Base-by-base conservation (phyloP, 192 early-diverging fungal species). In the Entomortierella lignicola region DNA sequence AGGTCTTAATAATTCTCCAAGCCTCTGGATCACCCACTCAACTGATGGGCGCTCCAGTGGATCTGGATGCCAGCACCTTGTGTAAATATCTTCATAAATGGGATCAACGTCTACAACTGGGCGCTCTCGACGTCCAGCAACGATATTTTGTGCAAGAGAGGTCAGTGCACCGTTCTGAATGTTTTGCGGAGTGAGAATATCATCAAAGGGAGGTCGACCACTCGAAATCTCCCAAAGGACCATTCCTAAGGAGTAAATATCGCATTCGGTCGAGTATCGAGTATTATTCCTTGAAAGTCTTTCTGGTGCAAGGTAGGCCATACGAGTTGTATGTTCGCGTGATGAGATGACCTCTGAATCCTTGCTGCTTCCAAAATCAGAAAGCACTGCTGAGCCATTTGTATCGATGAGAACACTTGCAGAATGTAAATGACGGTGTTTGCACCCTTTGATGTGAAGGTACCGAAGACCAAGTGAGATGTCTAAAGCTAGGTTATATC, bases 401-500 rank as follows among this genome's bases (percentile, higher is more conserved):
- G 63, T 55, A 43, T 79, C 75, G 63, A 79, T 70, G 39, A 79
- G 56, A 56, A 79, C 42, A 20, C 61, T 69, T 37, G 75, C 60
- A 30, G 75, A 79, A 50, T 79, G 75, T 39, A 79, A 37, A 20
- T 79, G 75, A 27, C 75, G 75, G 37, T 79, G 75, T 1, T 56
- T 47, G 39, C 56, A 60, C 25, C 75, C 75, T 11, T 69, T 69
- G 41, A 60, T 55, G 43, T 81, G 79, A 12, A 81, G 63, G 31
- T 72, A 72, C 0, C 70, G 69, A 5, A 81, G 48, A 0, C 79
- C 79, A 39, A 72, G 59, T 18, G 70, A 63, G 52, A 81, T 69
- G 31, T 81, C 79, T 63, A 81, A 47, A n/a, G 70, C 79, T 6
- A 81, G 71, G n/a, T 81, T 81, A 60, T 72, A 81, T 47, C 71